Evolutionary conservation across 768 basidiomycete genomes (phyloP).

Genomic region (Termitomyces eurrhizus): DNA sequence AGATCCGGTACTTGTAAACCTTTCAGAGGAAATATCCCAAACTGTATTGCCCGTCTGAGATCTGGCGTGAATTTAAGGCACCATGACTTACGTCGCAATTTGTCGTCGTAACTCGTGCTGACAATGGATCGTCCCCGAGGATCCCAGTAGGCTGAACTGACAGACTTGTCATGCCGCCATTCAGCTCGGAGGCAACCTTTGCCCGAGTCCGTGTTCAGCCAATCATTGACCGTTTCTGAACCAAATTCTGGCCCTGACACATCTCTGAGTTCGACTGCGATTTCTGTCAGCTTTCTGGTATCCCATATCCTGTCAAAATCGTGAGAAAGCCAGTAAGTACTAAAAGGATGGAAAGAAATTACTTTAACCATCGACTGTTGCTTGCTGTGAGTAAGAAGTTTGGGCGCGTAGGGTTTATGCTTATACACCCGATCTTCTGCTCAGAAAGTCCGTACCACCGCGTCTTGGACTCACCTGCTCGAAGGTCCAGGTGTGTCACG

Average conservation of each 20-base stretch:
- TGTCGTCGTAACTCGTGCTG: slow-evolving; percentile 84
- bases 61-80: neutral
- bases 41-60: slow-evolving; percentile 39
- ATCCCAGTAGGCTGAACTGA: slow-evolving; percentile 86
- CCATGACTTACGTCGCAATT: slow-evolving; percentile 53
- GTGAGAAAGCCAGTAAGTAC: neutral
- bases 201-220: slow-evolving; percentile 48
- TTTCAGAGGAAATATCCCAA: slow-evolving; percentile 64
- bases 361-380: slow-evolving; percentile 72
- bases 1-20: slow-evolving; percentile 39
- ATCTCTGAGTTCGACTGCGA: slow-evolving; percentile 32
- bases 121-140: slow-evolving; percentile 73
- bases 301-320: slow-evolving; percentile 68
- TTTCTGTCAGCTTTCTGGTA: slow-evolving; percentile 53
- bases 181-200: slow-evolving; percentile 56
- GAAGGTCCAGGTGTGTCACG: slow-evolving; percentile 71
- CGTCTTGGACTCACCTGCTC: slow-evolving; percentile 52
- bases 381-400: slow-evolving; percentile 71
- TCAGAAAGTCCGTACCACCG: slow-evolving; percentile 64
- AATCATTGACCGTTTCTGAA: slow-evolving; percentile 43
- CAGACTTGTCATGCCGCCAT: slow-evolving; percentile 70
- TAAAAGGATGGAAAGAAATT: slow-evolving; percentile 17
- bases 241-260: slow-evolving; percentile 28
- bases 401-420: slow-evolving; percentile 69
- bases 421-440: slow-evolving; percentile 75